Conservation (phyloP, 345 rosid genomes). For the Abelmoschus esculentus region DNA sequence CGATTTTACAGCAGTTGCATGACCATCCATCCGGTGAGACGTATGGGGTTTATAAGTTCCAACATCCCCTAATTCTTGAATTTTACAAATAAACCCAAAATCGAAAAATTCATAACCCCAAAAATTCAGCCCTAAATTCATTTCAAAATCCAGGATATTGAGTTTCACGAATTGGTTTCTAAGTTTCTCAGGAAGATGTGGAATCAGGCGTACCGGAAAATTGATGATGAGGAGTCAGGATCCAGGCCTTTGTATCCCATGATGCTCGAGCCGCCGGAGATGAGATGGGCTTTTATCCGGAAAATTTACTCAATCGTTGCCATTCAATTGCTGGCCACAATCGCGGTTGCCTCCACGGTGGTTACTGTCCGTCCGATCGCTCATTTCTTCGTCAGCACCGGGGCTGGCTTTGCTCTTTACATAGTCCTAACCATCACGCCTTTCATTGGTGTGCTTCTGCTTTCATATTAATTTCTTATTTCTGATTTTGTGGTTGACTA, state of each 20-base stretch:
- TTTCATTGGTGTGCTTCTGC: constrained; percentile 43
- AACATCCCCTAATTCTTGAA: neutral
- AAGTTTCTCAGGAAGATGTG: constrained; percentile 33
- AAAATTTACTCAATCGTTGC: constrained; percentile 72
- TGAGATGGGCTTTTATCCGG: constrained; percentile 90
- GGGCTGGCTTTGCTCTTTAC: constrained; percentile 68
- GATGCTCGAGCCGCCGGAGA: constrained; percentile 84
- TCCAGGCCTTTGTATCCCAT: constrained; percentile 65
- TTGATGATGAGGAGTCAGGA: constrained; percentile 73
- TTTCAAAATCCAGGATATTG: neutral
- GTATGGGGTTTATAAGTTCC: too few relatives aligned
- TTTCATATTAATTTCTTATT: neutral
- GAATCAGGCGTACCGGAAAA: constrained; percentile 39
- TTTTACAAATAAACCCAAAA: neutral
- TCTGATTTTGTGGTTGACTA: neutral
- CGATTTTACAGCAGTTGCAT: too few relatives aligned
- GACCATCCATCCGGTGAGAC: too few relatives aligned
- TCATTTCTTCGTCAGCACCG: constrained; percentile 52
- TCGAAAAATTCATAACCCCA: neutral
- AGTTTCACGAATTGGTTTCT: neutral
- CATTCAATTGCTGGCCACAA: constrained; percentile 62
- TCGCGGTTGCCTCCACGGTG: constrained; percentile 74
- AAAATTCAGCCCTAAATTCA: neutral
- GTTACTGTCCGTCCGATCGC: constrained; percentile 60
- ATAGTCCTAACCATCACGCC: constrained; percentile 68